A percentile compares a stretch with the other conserved stretches of the same genome.
Evolutionary conservation across 2,329 filamentous ascomycete genomes (phyloP).

Genomic region (Seiridium unicorne): DNA sequence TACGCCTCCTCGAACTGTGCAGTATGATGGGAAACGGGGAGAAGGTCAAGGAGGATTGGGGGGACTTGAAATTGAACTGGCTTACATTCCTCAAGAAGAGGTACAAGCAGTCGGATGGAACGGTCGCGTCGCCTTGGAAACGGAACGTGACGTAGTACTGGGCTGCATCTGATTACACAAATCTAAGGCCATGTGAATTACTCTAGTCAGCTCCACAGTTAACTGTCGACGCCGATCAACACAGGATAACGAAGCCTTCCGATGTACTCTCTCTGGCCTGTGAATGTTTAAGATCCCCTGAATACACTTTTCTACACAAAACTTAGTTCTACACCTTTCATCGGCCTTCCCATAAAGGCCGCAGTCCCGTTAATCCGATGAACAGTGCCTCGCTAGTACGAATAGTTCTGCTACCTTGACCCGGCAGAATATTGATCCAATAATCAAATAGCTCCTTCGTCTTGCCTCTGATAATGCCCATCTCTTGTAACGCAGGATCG

Average conservation of each 20-base stretch:
- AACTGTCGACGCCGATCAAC: background rate
- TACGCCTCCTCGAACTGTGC: background rate
- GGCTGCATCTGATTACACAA: background rate
- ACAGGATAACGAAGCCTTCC: background rate
- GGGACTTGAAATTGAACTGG: background rate
- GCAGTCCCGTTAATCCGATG: conserved; percentile 69
- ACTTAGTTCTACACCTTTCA: conserved; percentile 6
- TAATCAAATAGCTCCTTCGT: conserved; percentile 75
- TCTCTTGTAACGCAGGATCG: conserved; percentile 51
- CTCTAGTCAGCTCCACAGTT: no score
- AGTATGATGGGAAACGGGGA: background rate
- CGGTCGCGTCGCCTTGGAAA: background rate
- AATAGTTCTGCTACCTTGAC: conserved; percentile 79
- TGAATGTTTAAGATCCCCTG: background rate
- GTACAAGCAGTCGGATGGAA: background rate
- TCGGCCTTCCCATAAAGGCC: conserved; percentile 48
- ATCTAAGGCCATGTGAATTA: background rate
- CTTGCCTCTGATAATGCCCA: conserved; percentile 62
- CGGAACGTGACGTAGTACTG: background rate
- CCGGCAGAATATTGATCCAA: conserved; percentile 79
- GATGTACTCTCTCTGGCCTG: background rate
- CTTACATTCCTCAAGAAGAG: background rate
- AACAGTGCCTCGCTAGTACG: conserved; percentile 81
- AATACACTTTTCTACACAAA: background rate
- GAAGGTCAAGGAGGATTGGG: background rate